Evolutionary conservation across 192 early-diverging fungal genomes (phyloP), one percentile per base, ranked within the genome.

Genomic region (Piromyces finnis): DNA sequence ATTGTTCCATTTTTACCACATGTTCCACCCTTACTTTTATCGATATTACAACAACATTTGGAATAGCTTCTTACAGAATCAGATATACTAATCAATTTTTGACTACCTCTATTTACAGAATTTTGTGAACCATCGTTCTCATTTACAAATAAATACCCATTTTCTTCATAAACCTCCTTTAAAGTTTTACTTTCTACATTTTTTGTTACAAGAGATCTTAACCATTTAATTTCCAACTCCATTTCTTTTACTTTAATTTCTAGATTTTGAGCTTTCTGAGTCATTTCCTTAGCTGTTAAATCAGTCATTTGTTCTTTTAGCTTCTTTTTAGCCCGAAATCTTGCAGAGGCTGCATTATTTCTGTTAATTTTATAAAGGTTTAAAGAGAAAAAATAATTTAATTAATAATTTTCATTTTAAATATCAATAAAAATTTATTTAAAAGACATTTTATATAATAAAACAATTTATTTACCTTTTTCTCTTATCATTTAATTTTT

Each of bases 321-420:
- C 90, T 97, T 97, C 87, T 97, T 98, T 89, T 97, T 97, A 79
- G 94, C 88, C 18, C 97, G 88, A 91, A 98, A 98, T 13, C 97
- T 88, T 27, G 96, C 96, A n/a, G 93, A 95, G 16, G 97, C 97
- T 22, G 92, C 95, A 12, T 95, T 98, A 88, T 98, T 98, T 68
- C 96, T 37, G n/a, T n/a, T n/a, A n/a, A 37, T 37, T 37, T 14
- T 37, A 15, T 14, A n/a, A n/a, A n/a, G n/a, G n/a, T 9, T 14
- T 37, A 37, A 37, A 14, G 7, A 37, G 13, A 12, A 37, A 37
- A 37, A 37, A 37, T 14, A 37, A 37, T 14, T 35, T 12, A 35
- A n/a, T n/a, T n/a, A n/a, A n/a, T n/a, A n/a, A n/a, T n/a, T n/a
- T n/a, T n/a, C n/a, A n/a, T n/a, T n/a, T n/a, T n/a, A n/a, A n/a